Evolutionary conservation across 306 rosid species (phyloP).

Genomic region (Trifolium fragiferum): DNA sequence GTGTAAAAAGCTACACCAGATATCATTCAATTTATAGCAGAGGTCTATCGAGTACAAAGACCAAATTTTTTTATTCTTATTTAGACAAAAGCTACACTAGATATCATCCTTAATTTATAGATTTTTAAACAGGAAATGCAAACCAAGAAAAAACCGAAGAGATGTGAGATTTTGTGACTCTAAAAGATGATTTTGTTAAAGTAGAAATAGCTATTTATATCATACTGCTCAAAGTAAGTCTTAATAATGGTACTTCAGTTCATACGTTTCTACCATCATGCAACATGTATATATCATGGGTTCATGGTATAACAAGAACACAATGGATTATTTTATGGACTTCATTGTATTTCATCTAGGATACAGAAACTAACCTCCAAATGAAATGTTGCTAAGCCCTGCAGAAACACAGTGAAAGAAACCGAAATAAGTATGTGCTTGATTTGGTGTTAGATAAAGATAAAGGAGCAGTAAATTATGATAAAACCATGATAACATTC

Average conservation of each 20-base stretch:
- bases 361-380: conserved; percentile 73
- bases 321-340: too few relatives aligned
- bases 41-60: background rate
- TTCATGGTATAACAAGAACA: background rate
- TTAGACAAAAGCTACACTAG: background rate
- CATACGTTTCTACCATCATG: conserved; percentile 9
- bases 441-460: conserved; percentile 5
- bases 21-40: background rate
- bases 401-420: conserved; percentile 51
- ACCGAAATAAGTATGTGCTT: conserved; percentile 42
- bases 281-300: background rate
- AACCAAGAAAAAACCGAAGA: background rate
- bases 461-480: conserved; percentile 13
- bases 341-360: conserved; percentile 18
- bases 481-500: conserved; percentile 10
- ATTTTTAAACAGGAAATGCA: background rate
- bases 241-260: conserved; percentile 7
- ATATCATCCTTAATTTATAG: background rate
- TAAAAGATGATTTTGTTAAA: conserved; percentile 5
- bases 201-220: conserved; percentile 20
- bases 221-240: conserved; percentile 8
- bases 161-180: background rate
- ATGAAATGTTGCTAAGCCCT: conserved; percentile 86
- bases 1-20: conserved; percentile 30
- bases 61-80: background rate